A percentile compares a stretch with the other conserved stretches of the same genome.
Evolutionary conservation across 768 basidiomycete genomes (phyloP).

Genomic region (Ephemerocybe angulata): DNA sequence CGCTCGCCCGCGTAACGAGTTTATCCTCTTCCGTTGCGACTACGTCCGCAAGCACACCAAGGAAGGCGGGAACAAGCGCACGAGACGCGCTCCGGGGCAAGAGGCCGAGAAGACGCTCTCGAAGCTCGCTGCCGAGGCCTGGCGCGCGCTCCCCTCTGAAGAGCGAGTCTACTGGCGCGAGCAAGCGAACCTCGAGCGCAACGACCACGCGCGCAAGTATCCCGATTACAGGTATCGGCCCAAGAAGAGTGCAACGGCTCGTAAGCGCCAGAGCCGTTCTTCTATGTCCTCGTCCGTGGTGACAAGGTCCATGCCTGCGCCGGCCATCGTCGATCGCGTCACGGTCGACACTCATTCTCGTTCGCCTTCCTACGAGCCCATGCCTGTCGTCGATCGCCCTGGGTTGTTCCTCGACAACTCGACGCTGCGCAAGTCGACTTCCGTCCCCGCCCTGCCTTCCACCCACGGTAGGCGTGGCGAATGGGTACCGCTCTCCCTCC

Average conservation of each 20-base stretch:
- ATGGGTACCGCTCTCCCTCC: not conserved
- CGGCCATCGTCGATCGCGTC: conserved; percentile 16
- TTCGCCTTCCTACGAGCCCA: conserved; percentile 7
- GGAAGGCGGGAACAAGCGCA: conserved; percentile 28
- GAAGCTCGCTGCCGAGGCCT: conserved; percentile 74
- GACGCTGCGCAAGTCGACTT: conserved; percentile 8
- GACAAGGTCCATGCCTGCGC: conserved; percentile 3
- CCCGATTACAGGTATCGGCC: conserved; percentile 67
- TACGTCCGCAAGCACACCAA: conserved; percentile 47
- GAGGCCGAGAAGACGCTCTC: conserved; percentile 56
- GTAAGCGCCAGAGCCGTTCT: conserved; percentile 22
- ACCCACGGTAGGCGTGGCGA: not conserved
- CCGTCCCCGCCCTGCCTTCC: conserved; percentile 6
- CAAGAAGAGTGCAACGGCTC: conserved; percentile 32
- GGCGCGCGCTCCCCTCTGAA: conserved; percentile 52
- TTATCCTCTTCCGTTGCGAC: conserved; percentile 72
- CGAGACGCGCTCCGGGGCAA: conserved; percentile 31
- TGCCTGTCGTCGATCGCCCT: conserved; percentile 12
- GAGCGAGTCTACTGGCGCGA: conserved; percentile 48
- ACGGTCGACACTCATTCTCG: conserved; percentile 9
- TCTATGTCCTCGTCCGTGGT: conserved; percentile 14
- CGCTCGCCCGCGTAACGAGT: conserved; percentile 65
- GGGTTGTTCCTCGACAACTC: not conserved
- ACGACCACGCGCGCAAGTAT: conserved; percentile 52
- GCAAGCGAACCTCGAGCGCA: conserved; percentile 53